phyloP scores from a whole-genome alignment of 257 asterid genomes.

The Gentiana straminea region DNA sequence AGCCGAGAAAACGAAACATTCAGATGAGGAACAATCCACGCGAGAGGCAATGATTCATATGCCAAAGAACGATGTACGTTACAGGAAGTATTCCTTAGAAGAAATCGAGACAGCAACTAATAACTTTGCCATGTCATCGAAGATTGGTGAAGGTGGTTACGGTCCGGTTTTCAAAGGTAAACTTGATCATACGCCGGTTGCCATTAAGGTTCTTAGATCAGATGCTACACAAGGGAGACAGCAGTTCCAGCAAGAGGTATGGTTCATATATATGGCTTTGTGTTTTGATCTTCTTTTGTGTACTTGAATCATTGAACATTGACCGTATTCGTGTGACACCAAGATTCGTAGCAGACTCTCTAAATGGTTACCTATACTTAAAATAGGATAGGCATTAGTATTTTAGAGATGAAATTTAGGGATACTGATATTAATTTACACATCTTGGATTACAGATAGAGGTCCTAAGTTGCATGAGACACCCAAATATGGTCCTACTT shows the following conservation, averaged over 20 bases:
- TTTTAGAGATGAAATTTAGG: too few relatives aligned
- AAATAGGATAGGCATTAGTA: too few relatives aligned
- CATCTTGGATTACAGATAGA: slow-evolving; percentile 32
- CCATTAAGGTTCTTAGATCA: slow-evolving; percentile 65
- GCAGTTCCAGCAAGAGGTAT: slow-evolving; percentile 87
- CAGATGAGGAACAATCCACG: slow-evolving; percentile 41
- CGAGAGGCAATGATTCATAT: slow-evolving; percentile 37
- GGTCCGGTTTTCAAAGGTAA: slow-evolving; percentile 72
- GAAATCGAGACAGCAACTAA: slow-evolving; percentile 58
- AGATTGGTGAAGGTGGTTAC: slow-evolving; percentile 83
- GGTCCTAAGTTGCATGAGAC: slow-evolving; percentile 61
- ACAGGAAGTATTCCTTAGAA: slow-evolving; percentile 50
- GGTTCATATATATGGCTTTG: too few relatives aligned
- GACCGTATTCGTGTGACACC: too few relatives aligned
- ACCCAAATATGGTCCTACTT: slow-evolving; percentile 79
- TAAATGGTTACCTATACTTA: too few relatives aligned
- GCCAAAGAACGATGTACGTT: slow-evolving; percentile 41
- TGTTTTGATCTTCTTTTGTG: too few relatives aligned
- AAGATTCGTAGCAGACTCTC: too few relatives aligned
- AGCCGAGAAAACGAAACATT: slow-evolving; percentile 49
- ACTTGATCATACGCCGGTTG: slow-evolving; percentile 78
- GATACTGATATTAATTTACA: not conserved
- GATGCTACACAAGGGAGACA: slow-evolving; percentile 73
- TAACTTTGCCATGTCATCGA: slow-evolving; percentile 34
- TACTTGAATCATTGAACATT: too few relatives aligned